Evolutionary conservation across 768 basidiomycete species (phyloP), one percentile per base, ranked within the genome.

Genomic region (Macrolepiota albuminosa): DNA sequence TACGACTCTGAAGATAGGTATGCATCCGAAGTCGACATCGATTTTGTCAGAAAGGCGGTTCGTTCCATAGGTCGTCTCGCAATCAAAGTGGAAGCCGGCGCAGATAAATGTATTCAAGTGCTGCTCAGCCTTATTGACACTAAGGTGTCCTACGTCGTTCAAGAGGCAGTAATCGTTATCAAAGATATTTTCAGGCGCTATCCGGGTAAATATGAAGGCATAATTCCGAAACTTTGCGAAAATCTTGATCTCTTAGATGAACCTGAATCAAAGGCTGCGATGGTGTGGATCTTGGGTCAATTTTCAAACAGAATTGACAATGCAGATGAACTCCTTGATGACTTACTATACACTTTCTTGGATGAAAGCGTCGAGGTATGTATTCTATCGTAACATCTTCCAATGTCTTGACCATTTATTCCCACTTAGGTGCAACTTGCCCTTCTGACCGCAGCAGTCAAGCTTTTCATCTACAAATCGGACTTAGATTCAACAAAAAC

Each of bases 241-340:
- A 88, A 97, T 70, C 80, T 98, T 46, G 95, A 98, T 70, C 81
- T 83, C 9, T 75, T 98, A 52, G 96, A 98, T 66, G 97, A 98
- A 68, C 90, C 97, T 0, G 97, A 99, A 73, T 88, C 95, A 24
- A 98, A 98, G 70, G 89, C 96, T 2, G 89, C 95, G 10, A 97
- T 99, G 86, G 84, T 99, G 36, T 99, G 97, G 97, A 93, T 98
- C 68, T 76, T 98, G 39, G 97, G 97, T 0, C 94, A 99, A 74
- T 98, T 94, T 68, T 91, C 97, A 36, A 85, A 98, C 71, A 83
- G 88, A 66, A 98, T 99, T 60, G 93, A 97, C 63, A 98, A 98
- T 67, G 91, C 88, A 9, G 95, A 98, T 68, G 95, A 98, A 65
- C 79, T 99, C 58, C 77, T 99, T 71, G 97, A 99, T 67, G 96